Evolutionary conservation across 441 rosid species (phyloP).

Genomic region (Eruca vesicaria): DNA sequence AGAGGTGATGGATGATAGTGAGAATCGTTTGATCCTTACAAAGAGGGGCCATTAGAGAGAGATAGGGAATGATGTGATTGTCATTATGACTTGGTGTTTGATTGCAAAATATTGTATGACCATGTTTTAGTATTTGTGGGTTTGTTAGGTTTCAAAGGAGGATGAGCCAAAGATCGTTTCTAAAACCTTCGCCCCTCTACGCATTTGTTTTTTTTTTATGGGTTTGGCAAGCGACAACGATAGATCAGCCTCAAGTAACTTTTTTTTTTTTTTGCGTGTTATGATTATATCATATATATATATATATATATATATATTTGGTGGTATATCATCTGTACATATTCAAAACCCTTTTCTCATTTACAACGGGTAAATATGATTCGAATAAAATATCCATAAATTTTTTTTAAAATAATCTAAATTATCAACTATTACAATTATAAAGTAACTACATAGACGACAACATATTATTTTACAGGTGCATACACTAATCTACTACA

Average conservation of each 20-base stretch:
- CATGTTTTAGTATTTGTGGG: conserved; percentile 21
- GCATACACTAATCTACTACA: background rate
- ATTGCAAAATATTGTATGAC: conserved; percentile 23
- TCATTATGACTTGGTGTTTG: conserved; percentile 23
- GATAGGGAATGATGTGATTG: conserved; percentile 25
- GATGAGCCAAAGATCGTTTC: conserved; percentile 24
- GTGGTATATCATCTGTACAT: too few relatives aligned
- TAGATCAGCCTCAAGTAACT: conserved; percentile 7
- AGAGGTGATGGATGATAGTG: conserved; percentile 26
- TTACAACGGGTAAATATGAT: background rate
- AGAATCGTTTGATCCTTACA: conserved; percentile 32
- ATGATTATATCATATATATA: conserved; percentile 11
- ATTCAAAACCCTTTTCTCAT: background rate
- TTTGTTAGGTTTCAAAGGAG: conserved; percentile 29
- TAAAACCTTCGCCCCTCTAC: conserved; percentile 2
- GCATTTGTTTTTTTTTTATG: conserved; percentile 4
- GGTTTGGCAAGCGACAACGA: conserved; percentile 25
- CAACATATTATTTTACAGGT: background rate
- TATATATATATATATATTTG: too few relatives aligned
- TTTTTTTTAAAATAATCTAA: background rate
- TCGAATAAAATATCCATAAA: background rate
- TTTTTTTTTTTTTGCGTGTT: background rate
- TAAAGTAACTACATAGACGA: background rate
- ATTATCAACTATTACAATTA: background rate
- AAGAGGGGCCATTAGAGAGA: conserved; percentile 26